phyloP scores from a whole-genome alignment of 345 rosid genomes.

The Corchorus capsularis region DNA sequence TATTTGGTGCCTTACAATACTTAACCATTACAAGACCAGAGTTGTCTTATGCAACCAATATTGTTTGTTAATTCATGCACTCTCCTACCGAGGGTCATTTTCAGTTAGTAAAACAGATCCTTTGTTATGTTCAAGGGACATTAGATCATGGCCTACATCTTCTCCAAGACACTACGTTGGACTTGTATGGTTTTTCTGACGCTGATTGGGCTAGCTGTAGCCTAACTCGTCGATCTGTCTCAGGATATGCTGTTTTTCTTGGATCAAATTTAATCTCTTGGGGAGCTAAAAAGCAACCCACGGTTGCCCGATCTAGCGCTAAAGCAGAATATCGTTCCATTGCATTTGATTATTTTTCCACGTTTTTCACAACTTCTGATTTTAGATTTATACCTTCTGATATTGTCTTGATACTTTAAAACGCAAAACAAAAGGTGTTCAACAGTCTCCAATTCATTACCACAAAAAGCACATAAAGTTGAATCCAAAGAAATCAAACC shows the following conservation, averaged over 20 bases:
- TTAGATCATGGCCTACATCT: not conserved
- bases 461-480: too few relatives aligned
- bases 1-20: not conserved
- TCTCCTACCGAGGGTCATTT: not conserved
- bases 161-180: not conserved
- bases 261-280: not conserved
- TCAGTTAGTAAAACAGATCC: not conserved
- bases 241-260: not conserved
- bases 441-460: too few relatives aligned
- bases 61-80: conserved; percentile 8
- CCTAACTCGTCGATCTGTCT: not conserved
- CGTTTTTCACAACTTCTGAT: too few relatives aligned
- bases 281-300: not conserved
- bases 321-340: not conserved
- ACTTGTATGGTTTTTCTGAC: not conserved
- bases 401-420: too few relatives aligned
- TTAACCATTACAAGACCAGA: not conserved
- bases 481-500: too few relatives aligned
- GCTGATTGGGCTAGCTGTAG: not conserved
- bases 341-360: too few relatives aligned
- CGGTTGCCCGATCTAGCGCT: not conserved
- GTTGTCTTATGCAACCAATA: not conserved
- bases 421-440: too few relatives aligned
- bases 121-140: not conserved
- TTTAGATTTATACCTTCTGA: too few relatives aligned